Conservation (phyloP, 306 rosid genomes). For the Inga oerstediana region DNA sequence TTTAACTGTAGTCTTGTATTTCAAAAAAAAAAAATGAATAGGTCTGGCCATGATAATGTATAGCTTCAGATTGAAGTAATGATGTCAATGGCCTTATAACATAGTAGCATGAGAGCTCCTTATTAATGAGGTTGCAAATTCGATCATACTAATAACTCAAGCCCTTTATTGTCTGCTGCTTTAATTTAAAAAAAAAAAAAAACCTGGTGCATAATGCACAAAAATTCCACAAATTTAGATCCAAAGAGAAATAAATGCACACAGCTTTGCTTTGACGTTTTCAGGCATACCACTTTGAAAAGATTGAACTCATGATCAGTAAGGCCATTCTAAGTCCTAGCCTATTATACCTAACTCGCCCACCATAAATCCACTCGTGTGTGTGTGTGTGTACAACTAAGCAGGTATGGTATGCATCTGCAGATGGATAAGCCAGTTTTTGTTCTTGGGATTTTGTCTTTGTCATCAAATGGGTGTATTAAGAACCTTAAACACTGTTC, state of each 20-base stretch:
- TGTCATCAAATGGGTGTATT: conserved; percentile 37
- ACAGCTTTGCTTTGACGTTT: too few relatives aligned
- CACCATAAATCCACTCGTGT: conserved; percentile 11
- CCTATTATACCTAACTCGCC: conserved; percentile 17
- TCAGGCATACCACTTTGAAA: too few relatives aligned
- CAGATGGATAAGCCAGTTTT: conserved; percentile 36
- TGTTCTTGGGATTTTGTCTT: conserved; percentile 27
- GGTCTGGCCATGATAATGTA: background rate
- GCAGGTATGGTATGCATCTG: conserved; percentile 14
- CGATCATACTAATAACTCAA: too few relatives aligned
- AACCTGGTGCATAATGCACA: too few relatives aligned
- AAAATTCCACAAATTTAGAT: too few relatives aligned
- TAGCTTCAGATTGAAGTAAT: conserved; percentile 40
- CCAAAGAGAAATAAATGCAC: too few relatives aligned
- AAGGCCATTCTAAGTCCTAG: conserved; percentile 27
- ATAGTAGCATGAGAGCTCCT: too few relatives aligned
- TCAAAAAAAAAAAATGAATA: too few relatives aligned
- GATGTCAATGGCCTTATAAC: background rate
- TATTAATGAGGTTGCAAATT: too few relatives aligned
- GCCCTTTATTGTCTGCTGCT: too few relatives aligned
- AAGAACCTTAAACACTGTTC: conserved; percentile 26
- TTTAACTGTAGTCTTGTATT: too few relatives aligned
- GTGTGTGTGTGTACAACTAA: conserved; percentile 23
- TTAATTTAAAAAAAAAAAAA: too few relatives aligned
- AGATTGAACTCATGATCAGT: conserved; percentile 39